Conservation (phyloP, 2,329 filamentous ascomycete species). For the Sporothrix mexicana region DNA sequence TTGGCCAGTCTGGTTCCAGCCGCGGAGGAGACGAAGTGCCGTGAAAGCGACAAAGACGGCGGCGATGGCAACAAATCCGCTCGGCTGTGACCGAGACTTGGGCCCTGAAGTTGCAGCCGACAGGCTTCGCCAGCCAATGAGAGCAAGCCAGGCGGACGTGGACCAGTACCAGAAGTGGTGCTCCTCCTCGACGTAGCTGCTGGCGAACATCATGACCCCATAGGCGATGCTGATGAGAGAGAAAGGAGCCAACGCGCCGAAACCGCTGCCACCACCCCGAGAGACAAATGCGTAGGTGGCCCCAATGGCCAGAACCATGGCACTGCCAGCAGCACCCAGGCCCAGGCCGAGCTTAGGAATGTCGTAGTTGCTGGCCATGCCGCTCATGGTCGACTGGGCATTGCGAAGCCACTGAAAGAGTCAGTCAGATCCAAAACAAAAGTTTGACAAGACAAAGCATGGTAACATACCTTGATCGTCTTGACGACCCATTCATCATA, state of each 20-base stretch:
- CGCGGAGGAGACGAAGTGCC: constrained; percentile 69
- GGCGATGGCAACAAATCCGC: not conserved
- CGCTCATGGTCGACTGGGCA: constrained; percentile 82
- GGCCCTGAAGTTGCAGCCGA: not conserved
- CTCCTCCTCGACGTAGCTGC: constrained; percentile 97
- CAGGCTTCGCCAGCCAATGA: constrained; percentile 57
- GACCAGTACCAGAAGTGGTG: constrained; percentile 99
- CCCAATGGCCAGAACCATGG: constrained; percentile 51
- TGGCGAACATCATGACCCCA: constrained; percentile 93
- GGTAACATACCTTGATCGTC: constrained; percentile 50
- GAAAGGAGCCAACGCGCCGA: constrained; percentile 50
- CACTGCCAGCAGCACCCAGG: constrained; percentile 46
- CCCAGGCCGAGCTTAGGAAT: constrained; percentile 64
- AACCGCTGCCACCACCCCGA: constrained; percentile 11
- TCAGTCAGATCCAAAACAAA: not conserved
- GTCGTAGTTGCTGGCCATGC: constrained; percentile 91
- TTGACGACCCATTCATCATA: constrained; percentile 36
- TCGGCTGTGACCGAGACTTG: not conserved
- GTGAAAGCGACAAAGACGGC: constrained; percentile 57
- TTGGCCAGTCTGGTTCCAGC: constrained; percentile 97
- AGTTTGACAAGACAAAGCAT: not conserved
- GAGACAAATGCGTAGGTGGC: constrained; percentile 43
- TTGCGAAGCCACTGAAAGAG: constrained; percentile 64
- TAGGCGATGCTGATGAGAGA: constrained; percentile 66
- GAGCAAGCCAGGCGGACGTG: constrained; percentile 70